Evolutionary conservation across 495 filamentous ascomycete genomes (phyloP).

Genomic region (Lasiosphaeris hirsuta): DNA sequence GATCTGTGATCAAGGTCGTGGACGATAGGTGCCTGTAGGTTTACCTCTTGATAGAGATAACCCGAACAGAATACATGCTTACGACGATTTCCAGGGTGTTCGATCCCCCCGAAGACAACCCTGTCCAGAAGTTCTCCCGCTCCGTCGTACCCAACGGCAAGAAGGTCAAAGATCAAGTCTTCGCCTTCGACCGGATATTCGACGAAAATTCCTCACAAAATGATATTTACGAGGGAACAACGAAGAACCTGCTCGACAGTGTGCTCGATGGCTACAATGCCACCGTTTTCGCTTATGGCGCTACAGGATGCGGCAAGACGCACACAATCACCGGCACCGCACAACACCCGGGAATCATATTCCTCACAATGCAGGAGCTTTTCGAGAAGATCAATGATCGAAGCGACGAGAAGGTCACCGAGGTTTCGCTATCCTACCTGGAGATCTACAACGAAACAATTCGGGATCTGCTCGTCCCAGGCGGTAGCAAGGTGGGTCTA

Average conservation of each 20-base stretch:
- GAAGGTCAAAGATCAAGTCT: slow-evolving; percentile 95
- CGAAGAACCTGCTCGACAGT: slow-evolving; percentile 82
- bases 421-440: slow-evolving; percentile 90
- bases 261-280: slow-evolving; percentile 98
- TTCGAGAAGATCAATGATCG: slow-evolving; percentile 92
- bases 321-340: slow-evolving; percentile 91
- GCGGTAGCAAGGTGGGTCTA: slow-evolving; percentile 78
- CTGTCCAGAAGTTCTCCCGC: slow-evolving; percentile 84
- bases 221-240: slow-evolving; percentile 95
- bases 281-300: slow-evolving; percentile 97
- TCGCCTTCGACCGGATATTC: slow-evolving; percentile 94
- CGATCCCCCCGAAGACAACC: slow-evolving; percentile 94
- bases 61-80: background rate
- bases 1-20: slow-evolving; percentile 91
- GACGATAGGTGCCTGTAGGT: slow-evolving; percentile 94
- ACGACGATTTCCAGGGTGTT: slow-evolving; percentile 64
- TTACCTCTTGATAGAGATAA: background rate
- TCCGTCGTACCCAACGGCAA: slow-evolving; percentile 79
- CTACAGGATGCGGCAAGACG: slow-evolving; percentile 96
- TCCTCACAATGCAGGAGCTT: slow-evolving; percentile 96
- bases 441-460: slow-evolving; percentile 99
- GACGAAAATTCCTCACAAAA: slow-evolving; percentile 91
- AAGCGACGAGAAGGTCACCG: slow-evolving; percentile 79
- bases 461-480: slow-evolving; percentile 84
- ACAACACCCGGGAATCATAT: slow-evolving; percentile 95